phyloP scores from a whole-genome alignment of 2,329 filamentous ascomycete species.

The Chrysosporium queenslandicum region DNA sequence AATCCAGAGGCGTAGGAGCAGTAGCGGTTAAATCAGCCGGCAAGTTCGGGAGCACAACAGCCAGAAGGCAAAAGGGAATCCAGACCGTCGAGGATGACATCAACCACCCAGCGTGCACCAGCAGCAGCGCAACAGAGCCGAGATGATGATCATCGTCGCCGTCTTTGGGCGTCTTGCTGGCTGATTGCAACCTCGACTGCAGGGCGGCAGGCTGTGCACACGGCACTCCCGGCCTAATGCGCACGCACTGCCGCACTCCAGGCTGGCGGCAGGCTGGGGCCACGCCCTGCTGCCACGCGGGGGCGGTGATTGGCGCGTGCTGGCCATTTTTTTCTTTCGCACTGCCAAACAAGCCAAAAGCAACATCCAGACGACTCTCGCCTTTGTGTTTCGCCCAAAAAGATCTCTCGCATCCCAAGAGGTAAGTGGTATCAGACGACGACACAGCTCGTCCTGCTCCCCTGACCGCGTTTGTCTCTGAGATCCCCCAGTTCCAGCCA shows the following conservation, averaged over 20 bases:
- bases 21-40: not conserved
- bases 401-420: no score
- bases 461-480: no score
- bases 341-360: not conserved
- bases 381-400: no score
- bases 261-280: not conserved
- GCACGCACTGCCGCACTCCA: not conserved
- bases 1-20: not conserved
- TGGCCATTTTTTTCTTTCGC: conserved; percentile 8
- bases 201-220: not conserved
- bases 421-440: no score
- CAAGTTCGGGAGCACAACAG: not conserved
- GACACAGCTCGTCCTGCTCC: no score
- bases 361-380: not conserved
- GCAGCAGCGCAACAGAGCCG: not conserved
- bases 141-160: no score
- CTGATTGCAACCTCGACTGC: no score
- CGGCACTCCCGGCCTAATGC: not conserved
- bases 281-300: conserved; percentile 2
- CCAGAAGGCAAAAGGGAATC: not conserved
- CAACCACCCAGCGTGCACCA: not conserved
- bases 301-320: conserved; percentile 6
- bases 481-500: no score
- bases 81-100: not conserved
- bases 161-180: no score